Conservation (phyloP, 192 early-diverging fungal species). For the Umbelopsis sp. region DNA sequence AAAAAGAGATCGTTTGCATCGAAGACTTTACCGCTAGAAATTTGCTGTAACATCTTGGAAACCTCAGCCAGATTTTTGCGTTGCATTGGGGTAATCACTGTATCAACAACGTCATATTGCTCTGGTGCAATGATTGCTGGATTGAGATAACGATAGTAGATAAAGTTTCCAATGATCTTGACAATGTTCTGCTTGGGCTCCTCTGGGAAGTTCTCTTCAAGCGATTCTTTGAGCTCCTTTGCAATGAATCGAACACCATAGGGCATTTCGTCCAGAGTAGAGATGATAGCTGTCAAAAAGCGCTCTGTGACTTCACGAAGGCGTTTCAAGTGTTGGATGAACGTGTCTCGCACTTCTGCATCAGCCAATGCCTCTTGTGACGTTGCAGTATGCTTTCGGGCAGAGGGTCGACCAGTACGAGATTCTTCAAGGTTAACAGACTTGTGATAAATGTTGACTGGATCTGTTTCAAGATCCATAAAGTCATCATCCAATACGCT, state of each 20-base stretch:
- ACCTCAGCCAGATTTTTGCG: slow-evolving; percentile 95
- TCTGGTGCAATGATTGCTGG: slow-evolving; percentile 98
- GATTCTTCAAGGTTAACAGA: slow-evolving; percentile 91
- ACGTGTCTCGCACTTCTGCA: slow-evolving; percentile 70
- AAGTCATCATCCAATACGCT: slow-evolving; percentile 72
- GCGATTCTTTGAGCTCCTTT: slow-evolving; percentile 77
- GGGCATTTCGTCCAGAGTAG: slow-evolving; percentile 85
- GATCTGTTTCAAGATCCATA: slow-evolving; percentile 92
- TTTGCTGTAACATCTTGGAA: slow-evolving; percentile 93
- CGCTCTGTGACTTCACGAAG: slow-evolving; percentile 80
- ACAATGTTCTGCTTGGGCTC: slow-evolving; percentile 80
- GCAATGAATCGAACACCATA: slow-evolving; percentile 97
- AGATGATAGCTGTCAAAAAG: slow-evolving; percentile 82
- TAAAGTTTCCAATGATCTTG: slow-evolving; percentile 89
- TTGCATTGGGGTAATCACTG: slow-evolving; percentile 80
- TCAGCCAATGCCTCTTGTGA: slow-evolving; percentile 82
- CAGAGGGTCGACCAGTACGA: slow-evolving; percentile 79
- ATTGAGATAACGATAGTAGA: slow-evolving; percentile 99
- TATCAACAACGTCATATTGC: slow-evolving; percentile 92
- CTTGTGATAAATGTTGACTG: slow-evolving; percentile 83
- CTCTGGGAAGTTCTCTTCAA: slow-evolving; percentile 82
- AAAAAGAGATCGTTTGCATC: slow-evolving; percentile 70
- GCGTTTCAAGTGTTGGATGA: slow-evolving; percentile 71
- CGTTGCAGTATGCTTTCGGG: slow-evolving; percentile 73
- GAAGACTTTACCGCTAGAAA: slow-evolving; percentile 86